These are phyloP conservation scores for Phytopythium cucurbitacearum DNA, from an alignment of 352 stramenopile genomes.

Conservation along the genomic window DNA sequence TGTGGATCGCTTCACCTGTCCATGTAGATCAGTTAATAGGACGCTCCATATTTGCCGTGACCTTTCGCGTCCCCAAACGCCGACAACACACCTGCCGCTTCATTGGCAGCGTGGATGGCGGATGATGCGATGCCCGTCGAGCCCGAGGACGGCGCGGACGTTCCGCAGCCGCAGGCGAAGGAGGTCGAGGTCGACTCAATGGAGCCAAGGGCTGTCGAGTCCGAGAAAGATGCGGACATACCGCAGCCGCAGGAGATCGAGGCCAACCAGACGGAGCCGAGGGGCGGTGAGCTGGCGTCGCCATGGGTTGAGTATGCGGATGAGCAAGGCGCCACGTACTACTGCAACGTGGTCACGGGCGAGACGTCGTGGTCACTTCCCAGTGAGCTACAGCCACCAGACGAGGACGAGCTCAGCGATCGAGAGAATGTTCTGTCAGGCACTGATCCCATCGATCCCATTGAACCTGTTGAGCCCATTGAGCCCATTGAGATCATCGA, in stretches of 20 bases:
- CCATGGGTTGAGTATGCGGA: constrained; percentile 37
- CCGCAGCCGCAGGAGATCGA: not conserved
- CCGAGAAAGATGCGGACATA: not conserved
- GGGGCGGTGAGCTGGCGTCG: not conserved
- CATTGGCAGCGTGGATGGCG: not conserved
- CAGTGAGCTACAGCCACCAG: constrained; percentile 5
- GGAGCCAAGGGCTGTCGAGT: too few species aligned
- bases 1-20: not conserved
- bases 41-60: not conserved
- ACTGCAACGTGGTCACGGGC: constrained; percentile 28
- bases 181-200: not conserved
- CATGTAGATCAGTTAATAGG: not conserved
- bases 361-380: constrained; percentile 44
- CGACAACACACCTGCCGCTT: not conserved
- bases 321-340: constrained; percentile 40
- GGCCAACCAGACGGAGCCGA: not conserved
- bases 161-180: not conserved
- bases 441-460: not conserved
- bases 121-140: not conserved
- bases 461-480: not conserved
- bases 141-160: not conserved
- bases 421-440: not conserved
- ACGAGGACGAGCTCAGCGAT: not conserved
- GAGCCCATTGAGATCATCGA: too few species aligned
- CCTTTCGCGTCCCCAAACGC: not conserved